Base-by-base conservation (phyloP, 345 rosid genomes). In the Reutealis trisperma region DNA sequence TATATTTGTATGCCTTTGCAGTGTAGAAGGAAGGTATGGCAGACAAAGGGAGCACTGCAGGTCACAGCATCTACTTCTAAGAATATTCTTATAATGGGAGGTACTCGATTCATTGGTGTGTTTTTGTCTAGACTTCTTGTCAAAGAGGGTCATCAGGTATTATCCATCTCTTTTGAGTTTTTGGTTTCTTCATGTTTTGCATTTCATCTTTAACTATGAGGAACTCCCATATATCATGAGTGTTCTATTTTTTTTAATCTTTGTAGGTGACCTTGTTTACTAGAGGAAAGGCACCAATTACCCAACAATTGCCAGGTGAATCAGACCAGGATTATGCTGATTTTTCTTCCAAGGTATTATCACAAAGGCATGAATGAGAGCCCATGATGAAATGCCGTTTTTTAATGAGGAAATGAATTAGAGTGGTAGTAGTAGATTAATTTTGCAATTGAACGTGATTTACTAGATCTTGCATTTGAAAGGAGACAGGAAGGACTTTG, bases 31-130 rank as follows among this genome's bases (percentile, higher is more conserved):
- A 91, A 84, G 85, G 77, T 71, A 27, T 74, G 83, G 77, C 92
- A 81, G 85, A 88, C 92, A 80, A 95, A 86, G 76, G 94, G 92
- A 77, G 88, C 88, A 45, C 71, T 93, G 10, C 86, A 87, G 74
- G 88, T 96, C 37, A 79, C 89, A 75, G 97, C 98, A 68, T 90
- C 97, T n/a, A 82, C 86, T 71, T 83, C 88, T 57, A 93, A 92
- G 90, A 93, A 91, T 78, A 93, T 93, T 85, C 97, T 96, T 71
- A 87, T 96, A 74, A 93, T 93, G 98, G 99, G 99, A 44, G 99
- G 98, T 30, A 96, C 98, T 73, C 82, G 99, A 63, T 96, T 93
- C 75, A 93, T 93, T 60, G 98, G 98, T 81, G 24, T 95, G 52
- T 92, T 96, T 84, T 81, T 93, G 86, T 93, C 97, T 7, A 91